Conservation (phyloP, 2,329 filamentous ascomycete genomes). For the Emergomyces africanus region DNA sequence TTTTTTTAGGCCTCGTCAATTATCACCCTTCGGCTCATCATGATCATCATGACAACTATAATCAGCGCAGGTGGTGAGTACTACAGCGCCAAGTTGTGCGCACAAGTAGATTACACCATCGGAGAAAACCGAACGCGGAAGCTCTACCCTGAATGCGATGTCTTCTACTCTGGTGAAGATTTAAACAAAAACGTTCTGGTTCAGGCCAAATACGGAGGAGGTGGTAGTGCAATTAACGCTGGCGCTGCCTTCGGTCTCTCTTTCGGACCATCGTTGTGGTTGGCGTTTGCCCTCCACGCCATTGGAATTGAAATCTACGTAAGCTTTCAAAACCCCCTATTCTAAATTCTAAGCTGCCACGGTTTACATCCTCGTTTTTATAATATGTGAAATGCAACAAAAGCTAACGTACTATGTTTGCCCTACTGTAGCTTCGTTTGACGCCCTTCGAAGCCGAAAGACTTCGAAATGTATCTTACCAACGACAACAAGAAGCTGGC, state of each 20-base stretch:
- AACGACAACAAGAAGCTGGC: conserved; percentile 42
- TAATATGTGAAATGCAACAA: background rate
- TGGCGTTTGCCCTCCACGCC: conserved; percentile 40
- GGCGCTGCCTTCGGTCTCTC: conserved; percentile 34
- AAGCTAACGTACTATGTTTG: background rate
- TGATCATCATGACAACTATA: background rate
- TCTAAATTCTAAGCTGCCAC: background rate
- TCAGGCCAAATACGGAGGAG: conserved; percentile 6
- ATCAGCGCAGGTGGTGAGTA: background rate
- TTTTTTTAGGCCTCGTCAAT: background rate
- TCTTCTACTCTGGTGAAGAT: conserved; percentile 11
- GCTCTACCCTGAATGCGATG: background rate
- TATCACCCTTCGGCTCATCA: background rate
- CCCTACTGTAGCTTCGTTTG: conserved; percentile 23
- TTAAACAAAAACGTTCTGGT: conserved; percentile 12
- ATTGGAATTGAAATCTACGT: conserved; percentile 40
- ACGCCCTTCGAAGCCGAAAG: conserved; percentile 43
- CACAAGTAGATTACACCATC: background rate
- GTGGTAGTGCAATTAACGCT: conserved; percentile 16
- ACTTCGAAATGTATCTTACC: conserved; percentile 41
- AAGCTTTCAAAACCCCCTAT: conserved; percentile 18
- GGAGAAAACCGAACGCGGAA: background rate
- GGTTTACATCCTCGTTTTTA: background rate
- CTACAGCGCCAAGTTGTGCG: background rate
- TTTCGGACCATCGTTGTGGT: conserved; percentile 43